Base-by-base conservation (phyloP, 257 asterid genomes). In the Nicotiana noctiflora region DNA sequence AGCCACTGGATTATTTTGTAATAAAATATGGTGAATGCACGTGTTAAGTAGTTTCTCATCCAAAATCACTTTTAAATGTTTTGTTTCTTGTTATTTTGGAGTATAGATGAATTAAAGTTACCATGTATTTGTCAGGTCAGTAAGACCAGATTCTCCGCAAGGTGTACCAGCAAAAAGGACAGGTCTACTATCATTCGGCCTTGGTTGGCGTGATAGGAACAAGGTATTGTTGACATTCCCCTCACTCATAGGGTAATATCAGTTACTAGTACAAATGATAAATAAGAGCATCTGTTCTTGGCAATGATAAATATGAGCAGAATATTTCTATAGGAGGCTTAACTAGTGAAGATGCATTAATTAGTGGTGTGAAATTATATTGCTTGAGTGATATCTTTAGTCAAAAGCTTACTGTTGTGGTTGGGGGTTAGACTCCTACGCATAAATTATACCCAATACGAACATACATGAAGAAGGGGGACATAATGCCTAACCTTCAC, bases 151-250 rank as follows among this genome's bases (percentile, higher is more conserved):
- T 14, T 88, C 91, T 75, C 82, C 89, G 32, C 84, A 29, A 68
- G 88, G 84, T 19, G 79, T 46, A 56, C 86, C 92, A 5, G 27
- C 60, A 19, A 90, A 86, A 86, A 90, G 79, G 83, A 40, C 87
- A 9, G 90, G 97, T 52, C 74, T 94, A 37, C 95, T 94, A 80
- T 86, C 97, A 1, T 94, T 94, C 46, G 89, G 95, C 74, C 89
- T 94, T 6, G 95, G 95, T 72, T 92, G 98, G 98, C 89, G 97
- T 76, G 98, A 94, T 40, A 84, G 88, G 79, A 90, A 86, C 90
- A 92, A 91, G 95, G 97, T 86, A 89, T 61, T 85, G 13, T n/a
- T 80, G 57, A 25, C n/a, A 31, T 18, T 5, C 14, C 17, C 64
- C 27, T 8, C 44, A 27, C 31, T 57, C 12, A 25, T 19, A 51